These are phyloP conservation scores for Oryza nivara DNA, from an alignment of 176 grass and related monocot species.

Conservation along the genomic window DNA sequence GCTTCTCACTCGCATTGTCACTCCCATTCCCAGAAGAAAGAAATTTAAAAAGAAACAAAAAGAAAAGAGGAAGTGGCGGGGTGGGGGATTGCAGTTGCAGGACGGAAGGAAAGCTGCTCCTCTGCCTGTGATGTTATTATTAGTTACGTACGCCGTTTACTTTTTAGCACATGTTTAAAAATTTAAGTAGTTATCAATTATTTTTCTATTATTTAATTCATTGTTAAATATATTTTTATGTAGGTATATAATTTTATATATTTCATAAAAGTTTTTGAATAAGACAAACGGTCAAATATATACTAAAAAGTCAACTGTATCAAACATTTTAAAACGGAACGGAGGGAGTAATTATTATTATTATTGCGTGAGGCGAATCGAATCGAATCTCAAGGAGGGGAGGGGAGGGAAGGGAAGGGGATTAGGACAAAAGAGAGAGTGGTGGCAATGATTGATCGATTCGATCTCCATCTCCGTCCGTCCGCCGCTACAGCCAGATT, in stretches of 20 bases:
- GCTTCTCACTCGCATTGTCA: too few relatives aligned
- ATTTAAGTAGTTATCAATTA: too few relatives aligned
- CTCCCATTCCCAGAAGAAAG: background rate
- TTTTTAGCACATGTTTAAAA: too few relatives aligned
- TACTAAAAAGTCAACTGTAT: too few relatives aligned
- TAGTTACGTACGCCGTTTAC: background rate
- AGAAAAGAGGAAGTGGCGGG: background rate
- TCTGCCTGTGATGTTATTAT: background rate
- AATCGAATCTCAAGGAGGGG: slow-evolving; percentile 44
- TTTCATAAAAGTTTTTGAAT: too few relatives aligned
- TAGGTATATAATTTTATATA: too few relatives aligned
- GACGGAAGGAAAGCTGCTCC: slow-evolving; percentile 19
- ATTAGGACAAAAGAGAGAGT: slow-evolving; percentile 60
- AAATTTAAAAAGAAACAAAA: background rate
- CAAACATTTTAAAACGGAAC: too few relatives aligned
- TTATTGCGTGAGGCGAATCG: background rate
- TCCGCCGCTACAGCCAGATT: too few relatives aligned
- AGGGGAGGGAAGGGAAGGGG: background rate
- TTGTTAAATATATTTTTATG: too few relatives aligned
- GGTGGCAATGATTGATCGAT: slow-evolving; percentile 46
- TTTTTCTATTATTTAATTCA: too few relatives aligned
- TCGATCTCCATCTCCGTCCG: too few relatives aligned
- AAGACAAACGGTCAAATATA: too few relatives aligned
- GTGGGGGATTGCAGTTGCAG: background rate
- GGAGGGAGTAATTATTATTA: background rate